A percentile compares a stretch with the other conserved stretches of the same genome.
Conservation (phyloP, 2,329 filamentous ascomycete species). For the Mycosphaerelloides madeirae region DNA sequence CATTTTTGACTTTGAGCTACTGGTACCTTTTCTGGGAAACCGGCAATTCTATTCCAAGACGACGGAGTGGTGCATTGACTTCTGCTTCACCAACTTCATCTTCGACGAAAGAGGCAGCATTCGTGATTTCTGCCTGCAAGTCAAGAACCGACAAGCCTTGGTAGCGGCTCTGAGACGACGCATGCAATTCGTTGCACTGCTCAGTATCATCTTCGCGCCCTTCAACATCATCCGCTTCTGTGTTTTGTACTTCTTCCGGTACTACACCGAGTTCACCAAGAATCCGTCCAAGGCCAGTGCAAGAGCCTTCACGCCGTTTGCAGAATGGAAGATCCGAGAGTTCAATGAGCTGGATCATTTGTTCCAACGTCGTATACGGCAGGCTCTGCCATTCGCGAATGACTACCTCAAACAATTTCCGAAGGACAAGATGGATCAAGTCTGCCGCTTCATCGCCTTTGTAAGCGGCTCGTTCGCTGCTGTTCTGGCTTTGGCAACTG, state of each 20-base stretch:
- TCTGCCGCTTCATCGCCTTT: conserved; percentile 81
- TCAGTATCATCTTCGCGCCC: conserved; percentile 82
- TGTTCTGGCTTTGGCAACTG: conserved; percentile 74
- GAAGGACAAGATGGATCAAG: conserved; percentile 84
- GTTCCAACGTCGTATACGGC: conserved; percentile 82
- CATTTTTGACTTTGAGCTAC: conserved; percentile 78
- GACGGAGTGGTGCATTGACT: conserved; percentile 85
- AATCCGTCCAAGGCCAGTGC: conserved; percentile 84
- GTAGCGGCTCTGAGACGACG: conserved; percentile 73
- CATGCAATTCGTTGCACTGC: conserved; percentile 75
- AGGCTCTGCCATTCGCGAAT: conserved; percentile 90
- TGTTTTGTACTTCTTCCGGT: conserved; percentile 87
- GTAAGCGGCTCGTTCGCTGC: conserved; percentile 80
- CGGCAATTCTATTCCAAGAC: conserved; percentile 83
- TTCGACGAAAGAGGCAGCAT: conserved; percentile 89
- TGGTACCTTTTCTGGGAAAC: conserved; percentile 74
- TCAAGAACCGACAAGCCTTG: conserved; percentile 71
- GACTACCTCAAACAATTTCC: conserved; percentile 95
- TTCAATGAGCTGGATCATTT: conserved; percentile 95
- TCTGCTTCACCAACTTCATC: conserved; percentile 87
- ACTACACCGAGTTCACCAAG: conserved; percentile 96
- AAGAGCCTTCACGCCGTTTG: conserved; percentile 84
- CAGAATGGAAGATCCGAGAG: conserved; percentile 96
- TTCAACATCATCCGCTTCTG: conserved; percentile 83
- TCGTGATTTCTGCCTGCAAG: conserved; percentile 76